Base-by-base conservation (phyloP, 768 basidiomycete genomes). In the Podaxis rugospora region DNA sequence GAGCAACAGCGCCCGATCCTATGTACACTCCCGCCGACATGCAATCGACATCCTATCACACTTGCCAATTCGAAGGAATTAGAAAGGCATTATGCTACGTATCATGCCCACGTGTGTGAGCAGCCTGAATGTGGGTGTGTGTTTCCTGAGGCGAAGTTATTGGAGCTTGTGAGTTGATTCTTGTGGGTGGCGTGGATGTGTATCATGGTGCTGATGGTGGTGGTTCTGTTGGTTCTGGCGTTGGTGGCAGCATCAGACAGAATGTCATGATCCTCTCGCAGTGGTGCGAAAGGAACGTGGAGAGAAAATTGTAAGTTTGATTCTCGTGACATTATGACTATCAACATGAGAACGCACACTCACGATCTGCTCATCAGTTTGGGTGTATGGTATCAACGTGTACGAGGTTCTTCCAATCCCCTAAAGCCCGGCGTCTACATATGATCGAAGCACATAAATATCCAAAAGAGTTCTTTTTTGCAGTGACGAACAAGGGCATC, bases 401-500 rank as follows among this genome's bases (percentile, higher is more conserved):
- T 72, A 67, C 79, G 42, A 80, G 83, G 56, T 66, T 78, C 10
- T 95, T 94, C 70, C 68, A 74, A 6, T 87, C 83, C 1, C 94
- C 93, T 0, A 93, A 90, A 72, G 74, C 83, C 14, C 81, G 94
- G 16, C 77, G 94, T 23, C 76, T 90, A 47, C 94, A 95, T 75
- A 81, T 96, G 55, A 91, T 95, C 50, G 80, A 87, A 66, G 83
- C 79, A 13, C 94, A 96, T 66, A 84, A 80, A 54, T 96, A 89
- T 69, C 93, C 93, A 4, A 92, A 92, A 69, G 85, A 94, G 68
- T 96, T 89, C 72, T 95, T 93, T 74, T 96, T 95, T 70, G 84
- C 90, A 18, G 88, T 96, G 18, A 94, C 92, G 14, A 95, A 95
- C 74, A 93, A 91, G 69, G 94, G 94, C 21, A 85, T 94, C 11